Evolutionary conservation across 495 filamentous ascomycete genomes (phyloP).

Genomic region (Neurospora sp.): DNA sequence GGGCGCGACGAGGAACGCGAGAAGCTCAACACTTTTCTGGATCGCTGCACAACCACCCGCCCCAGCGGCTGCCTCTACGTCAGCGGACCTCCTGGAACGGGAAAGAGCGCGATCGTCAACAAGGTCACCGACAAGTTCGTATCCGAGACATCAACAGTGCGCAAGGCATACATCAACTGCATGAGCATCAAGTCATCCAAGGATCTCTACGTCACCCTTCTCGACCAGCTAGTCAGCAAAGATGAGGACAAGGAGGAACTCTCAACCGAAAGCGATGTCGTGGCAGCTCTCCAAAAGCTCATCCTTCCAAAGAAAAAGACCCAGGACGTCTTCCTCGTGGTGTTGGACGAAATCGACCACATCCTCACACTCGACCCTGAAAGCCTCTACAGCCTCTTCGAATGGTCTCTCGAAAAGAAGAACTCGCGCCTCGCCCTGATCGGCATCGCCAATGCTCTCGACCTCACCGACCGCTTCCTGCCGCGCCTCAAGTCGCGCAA

Average conservation of each 20-base stretch:
- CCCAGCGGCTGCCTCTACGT: constrained; percentile 86
- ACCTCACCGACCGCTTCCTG: constrained; percentile 89
- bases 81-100: constrained; percentile 90
- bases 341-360: constrained; percentile 91
- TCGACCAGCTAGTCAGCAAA: constrained; percentile 40
- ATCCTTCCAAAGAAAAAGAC: constrained; percentile 53
- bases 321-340: constrained; percentile 58
- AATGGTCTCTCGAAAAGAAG: constrained; percentile 69
- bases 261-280: constrained; percentile 38
- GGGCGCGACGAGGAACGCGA: constrained; percentile 73
- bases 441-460: constrained; percentile 93
- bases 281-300: constrained; percentile 50
- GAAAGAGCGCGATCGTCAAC: constrained; percentile 86
- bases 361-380: constrained; percentile 78
- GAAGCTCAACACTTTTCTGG: constrained; percentile 61
- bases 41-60: constrained; percentile 45
- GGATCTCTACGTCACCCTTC: constrained; percentile 68
- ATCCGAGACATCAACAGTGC: constrained; percentile 40
- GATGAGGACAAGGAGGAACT: constrained; percentile 13
- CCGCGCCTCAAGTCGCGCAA: constrained; percentile 88
- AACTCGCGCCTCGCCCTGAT: constrained; percentile 72
- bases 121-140: constrained; percentile 57
- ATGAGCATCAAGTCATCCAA: constrained; percentile 82
- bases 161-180: constrained; percentile 80
- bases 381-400: constrained; percentile 81